Base-by-base conservation (phyloP, 805 yeast species). In the Teunomyces stri region DNA sequence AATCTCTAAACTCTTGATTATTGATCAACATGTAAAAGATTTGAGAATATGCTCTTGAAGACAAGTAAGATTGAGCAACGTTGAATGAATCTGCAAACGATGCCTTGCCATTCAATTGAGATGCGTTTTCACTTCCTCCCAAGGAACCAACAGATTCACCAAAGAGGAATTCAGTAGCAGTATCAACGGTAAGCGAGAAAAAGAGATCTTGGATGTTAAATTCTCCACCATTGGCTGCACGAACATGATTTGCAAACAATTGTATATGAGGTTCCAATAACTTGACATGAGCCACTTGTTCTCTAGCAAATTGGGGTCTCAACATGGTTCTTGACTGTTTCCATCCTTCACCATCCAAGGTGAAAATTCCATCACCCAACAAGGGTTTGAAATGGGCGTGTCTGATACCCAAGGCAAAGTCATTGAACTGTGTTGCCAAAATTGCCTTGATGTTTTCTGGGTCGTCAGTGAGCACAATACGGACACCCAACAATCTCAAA, bases 151-250 rank as follows among this genome's bases (percentile, higher is more conserved):
- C 62, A 6, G 69, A 59, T 51, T 67, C 71, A 18, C 76, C 76
- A 57, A 72, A 68, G 45, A 72, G 62, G 52, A 70, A 70, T 54
- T 72, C 75, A 20, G 74, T 61, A 7, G 75, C 66, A 22, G 73
- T 64, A 52, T 72, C 76, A 46, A 70, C 59, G 12, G 76, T 70
- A 16, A 69, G 60, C 43, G 55, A 58, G 51, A 60, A 65, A 51
- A 69, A 65, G 29, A 59, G 59, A n/a, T 63, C 65, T 49, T 68
- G 73, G 34, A 68, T 45, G 49, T 69, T 71, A 51, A 68, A 58
- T 9, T 56, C 48, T 21, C 51, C 31, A 10, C 70, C 70, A n/a
- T 58, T 29, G n/a, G 35, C 12, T 9, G 35, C 47, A 15, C 51
- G 42, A 39, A 61, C 48, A 40, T 56, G 57, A 35, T 49, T 47